Base-by-base conservation (phyloP, 176 grass and related monocot genomes). In the Saccharum officinarum region DNA sequence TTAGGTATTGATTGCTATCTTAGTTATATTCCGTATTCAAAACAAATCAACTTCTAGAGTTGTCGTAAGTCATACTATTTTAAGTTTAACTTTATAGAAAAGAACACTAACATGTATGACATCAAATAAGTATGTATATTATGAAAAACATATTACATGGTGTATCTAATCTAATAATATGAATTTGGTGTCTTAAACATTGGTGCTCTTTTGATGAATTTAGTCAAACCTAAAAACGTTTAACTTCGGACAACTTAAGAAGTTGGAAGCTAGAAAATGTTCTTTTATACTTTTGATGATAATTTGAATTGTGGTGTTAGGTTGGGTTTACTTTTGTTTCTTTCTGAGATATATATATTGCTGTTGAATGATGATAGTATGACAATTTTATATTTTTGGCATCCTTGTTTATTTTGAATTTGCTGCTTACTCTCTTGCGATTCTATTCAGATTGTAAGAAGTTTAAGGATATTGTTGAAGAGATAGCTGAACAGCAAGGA, bases 391-490 rank as follows among this genome's bases (percentile, higher is more conserved):
- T 12, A 6, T 59, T 59, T n/a, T 57, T 38, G 25, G 34, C n/a
- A 39, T 76, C 22, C 52, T 62, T 40, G 8, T 73, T 80, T 55
- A 55, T 82, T 75, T 6, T 69, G 44, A 11, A 4, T 8, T 45
- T 44, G 7, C 5, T 86, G 10, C 55, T 66, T 75, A 82, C 8
- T 66, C 4, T 28, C 46, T 76, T 25, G 1, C 1, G 9, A 54
- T 82, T 81, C 13, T 78, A 12, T 82, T 67, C 82, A 95, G 93
- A 92, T 36, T 95, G 93, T 46, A 95, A 92, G 46, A 92, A 90
- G n/a, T 95, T 95, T 34, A 95, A 61, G 76, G 93, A 90, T 10
- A 86, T 30, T 13, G 75, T 95, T 3, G 93, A 92, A 38, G 85
- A 92, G 71, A 90, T 95, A 38, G 89, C 82, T 8, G 93, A 92